Conservation (phyloP, 495 filamentous ascomycete species). For the Talaromyces trachyspermus region DNA sequence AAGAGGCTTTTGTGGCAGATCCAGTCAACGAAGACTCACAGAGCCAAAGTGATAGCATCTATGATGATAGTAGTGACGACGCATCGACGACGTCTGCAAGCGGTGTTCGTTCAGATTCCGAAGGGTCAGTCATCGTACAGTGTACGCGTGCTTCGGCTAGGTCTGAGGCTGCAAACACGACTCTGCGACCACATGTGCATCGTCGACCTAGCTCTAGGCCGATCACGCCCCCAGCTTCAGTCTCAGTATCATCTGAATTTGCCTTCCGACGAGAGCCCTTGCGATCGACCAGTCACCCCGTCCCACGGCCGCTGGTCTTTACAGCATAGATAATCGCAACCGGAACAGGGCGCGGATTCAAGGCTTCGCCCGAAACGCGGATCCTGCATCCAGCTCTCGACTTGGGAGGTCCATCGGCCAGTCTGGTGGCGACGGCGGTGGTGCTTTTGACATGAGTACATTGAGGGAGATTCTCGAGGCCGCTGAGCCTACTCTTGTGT, state of each 20-base stretch:
- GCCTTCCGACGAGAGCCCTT: not conserved
- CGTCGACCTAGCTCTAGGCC: conserved; percentile 2
- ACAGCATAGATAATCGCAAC: conserved; percentile 1
- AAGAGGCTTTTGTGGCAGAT: not conserved
- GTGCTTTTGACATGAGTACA: conserved; percentile 3
- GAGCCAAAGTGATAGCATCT: not conserved
- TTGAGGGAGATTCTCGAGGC: not conserved
- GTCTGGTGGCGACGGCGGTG: not conserved
- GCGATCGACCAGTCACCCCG: not conserved
- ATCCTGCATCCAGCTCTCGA: not conserved
- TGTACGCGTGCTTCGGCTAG: not conserved
- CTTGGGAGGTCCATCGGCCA: not conserved
- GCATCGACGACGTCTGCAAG: not conserved
- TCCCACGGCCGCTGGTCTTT: conserved; percentile 3
- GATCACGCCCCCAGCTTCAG: not conserved
- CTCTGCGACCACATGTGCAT: conserved; percentile 1
- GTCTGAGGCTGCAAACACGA: not conserved
- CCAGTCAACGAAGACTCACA: conserved; percentile 1
- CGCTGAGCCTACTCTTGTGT: not conserved
- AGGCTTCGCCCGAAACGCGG: not conserved
- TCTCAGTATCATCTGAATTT: not conserved
- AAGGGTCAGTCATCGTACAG: conserved; percentile 2
- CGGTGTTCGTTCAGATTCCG: not conserved
- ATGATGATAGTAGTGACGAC: not conserved
- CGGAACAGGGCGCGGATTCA: not conserved